A percentile compares a stretch with the other conserved stretches of the same genome.
Conservation (phyloP, 2,329 filamentous ascomycete genomes). For the Aspergillus sp. region DNA sequence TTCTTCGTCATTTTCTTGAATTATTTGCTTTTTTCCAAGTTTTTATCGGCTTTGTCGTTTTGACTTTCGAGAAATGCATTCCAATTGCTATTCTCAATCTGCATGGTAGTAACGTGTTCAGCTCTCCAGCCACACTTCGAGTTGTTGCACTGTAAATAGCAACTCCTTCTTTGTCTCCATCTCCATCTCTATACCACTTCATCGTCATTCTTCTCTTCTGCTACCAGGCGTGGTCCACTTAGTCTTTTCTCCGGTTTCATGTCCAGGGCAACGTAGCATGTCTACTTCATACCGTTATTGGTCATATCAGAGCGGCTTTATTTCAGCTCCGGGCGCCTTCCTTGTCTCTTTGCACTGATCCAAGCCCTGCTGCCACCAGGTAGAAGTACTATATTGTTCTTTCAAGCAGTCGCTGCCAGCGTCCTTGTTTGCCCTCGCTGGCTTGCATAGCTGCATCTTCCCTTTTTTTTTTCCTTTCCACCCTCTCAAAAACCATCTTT, state of each 20-base stretch:
- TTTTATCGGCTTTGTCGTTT: neutral
- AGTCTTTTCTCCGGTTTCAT: slow-evolving; percentile 11
- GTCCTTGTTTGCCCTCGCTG: slow-evolving; percentile 23
- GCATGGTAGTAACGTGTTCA: neutral
- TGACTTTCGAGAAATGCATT: neutral
- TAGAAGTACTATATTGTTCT: slow-evolving; percentile 1
- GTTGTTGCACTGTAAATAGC: slow-evolving; percentile 11
- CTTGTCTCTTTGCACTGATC: slow-evolving; percentile 8
- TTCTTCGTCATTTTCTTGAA: slow-evolving; percentile 3
- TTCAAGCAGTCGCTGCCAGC: slow-evolving; percentile 2
- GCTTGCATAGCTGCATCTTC: slow-evolving; percentile 15
- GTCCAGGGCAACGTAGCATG: slow-evolving; percentile 11
- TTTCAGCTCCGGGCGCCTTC: slow-evolving; percentile 5
- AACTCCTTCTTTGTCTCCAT: slow-evolving; percentile 3
- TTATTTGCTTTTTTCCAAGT: slow-evolving; percentile 12
- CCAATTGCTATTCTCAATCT: slow-evolving; percentile 15
- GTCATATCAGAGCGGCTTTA: slow-evolving; percentile 19
- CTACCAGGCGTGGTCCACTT: neutral
- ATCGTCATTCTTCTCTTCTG: neutral
- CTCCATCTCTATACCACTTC: neutral
- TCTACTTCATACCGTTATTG: slow-evolving; percentile 18
- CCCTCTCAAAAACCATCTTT: slow-evolving; percentile 2
- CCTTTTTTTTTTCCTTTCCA: slow-evolving; percentile 14
- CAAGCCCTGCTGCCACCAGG: neutral
- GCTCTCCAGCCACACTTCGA: neutral